phyloP scores from a whole-genome alignment of 2,329 filamentous ascomycete genomes.

The Aspergillus caelatus region DNA sequence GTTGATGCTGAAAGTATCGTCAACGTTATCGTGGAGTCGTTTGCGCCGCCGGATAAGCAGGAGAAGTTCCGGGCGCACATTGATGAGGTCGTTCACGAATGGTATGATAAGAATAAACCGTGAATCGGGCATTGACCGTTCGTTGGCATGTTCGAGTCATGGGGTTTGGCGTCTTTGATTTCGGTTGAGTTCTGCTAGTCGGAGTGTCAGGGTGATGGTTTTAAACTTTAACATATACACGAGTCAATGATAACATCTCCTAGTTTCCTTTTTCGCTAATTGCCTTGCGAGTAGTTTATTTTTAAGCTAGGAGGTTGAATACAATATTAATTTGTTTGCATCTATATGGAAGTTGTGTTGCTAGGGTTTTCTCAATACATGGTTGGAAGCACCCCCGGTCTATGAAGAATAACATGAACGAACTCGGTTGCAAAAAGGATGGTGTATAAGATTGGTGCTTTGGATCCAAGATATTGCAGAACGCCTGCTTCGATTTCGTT shows the following conservation, averaged over 20 bases:
- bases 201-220: background rate
- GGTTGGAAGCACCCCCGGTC: too few relatives aligned
- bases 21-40: slow-evolving; percentile 9
- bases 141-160: background rate
- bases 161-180: background rate
- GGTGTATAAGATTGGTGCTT: too few relatives aligned
- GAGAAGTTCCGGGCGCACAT: slow-evolving; percentile 1
- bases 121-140: background rate
- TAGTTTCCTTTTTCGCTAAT: background rate
- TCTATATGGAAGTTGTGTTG: too few relatives aligned
- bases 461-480: too few relatives aligned
- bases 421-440: too few relatives aligned
- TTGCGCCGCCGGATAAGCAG: slow-evolving; percentile 1
- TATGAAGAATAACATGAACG: too few relatives aligned
- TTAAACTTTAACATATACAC: background rate
- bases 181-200: background rate
- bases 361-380: too few relatives aligned
- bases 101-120: slow-evolving; percentile 1
- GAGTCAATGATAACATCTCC: background rate
- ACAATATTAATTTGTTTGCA: too few relatives aligned
- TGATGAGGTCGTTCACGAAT: background rate
- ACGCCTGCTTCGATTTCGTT: too few relatives aligned
- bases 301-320: too few relatives aligned
- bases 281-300: too few relatives aligned
- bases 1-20: slow-evolving; percentile 2